Evolutionary conservation across 2,329 filamentous ascomycete genomes (phyloP).

Genomic region (Pseudogymnoascus sp.): DNA sequence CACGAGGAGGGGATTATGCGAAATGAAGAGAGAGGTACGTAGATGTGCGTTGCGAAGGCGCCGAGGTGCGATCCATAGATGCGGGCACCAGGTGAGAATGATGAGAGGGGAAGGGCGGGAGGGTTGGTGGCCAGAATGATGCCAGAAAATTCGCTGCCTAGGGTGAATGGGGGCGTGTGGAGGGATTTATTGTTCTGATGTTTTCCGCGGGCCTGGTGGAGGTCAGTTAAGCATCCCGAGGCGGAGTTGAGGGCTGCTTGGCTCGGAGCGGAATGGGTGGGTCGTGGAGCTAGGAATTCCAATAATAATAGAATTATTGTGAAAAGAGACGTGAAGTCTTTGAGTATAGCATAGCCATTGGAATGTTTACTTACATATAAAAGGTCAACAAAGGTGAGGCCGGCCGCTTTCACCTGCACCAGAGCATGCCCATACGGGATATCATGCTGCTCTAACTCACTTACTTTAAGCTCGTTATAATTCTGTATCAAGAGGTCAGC

Average conservation of each 20-base stretch:
- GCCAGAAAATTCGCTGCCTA: conserved; percentile 55
- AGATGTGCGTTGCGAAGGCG: conserved; percentile 45
- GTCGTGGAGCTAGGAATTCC: neutral
- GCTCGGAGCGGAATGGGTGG: neutral
- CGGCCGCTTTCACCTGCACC: conserved; percentile 44
- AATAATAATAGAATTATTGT: neutral
- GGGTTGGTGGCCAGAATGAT: conserved; percentile 39
- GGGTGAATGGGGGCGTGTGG: conserved; percentile 47
- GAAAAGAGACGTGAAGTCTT: neutral
- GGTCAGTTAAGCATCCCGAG: neutral
- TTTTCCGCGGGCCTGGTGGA: conserved; percentile 39
- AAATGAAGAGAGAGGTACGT: conserved; percentile 31
- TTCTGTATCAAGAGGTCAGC: conserved; percentile 19
- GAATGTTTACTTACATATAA: conserved; percentile 37
- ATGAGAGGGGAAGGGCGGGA: conserved; percentile 28
- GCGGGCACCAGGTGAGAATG: conserved; percentile 38
- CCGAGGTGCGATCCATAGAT: conserved; percentile 47
- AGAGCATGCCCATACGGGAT: conserved; percentile 32
- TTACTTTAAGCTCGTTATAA: conserved; percentile 28
- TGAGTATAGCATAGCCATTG: neutral
- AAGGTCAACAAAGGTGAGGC: conserved; percentile 53
- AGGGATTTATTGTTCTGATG: conserved; percentile 54
- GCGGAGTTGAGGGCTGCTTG: neutral
- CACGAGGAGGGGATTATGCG: conserved; percentile 38
- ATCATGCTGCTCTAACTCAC: conserved; percentile 27